Conservation (phyloP, 345 rosid species). For the Salix brachista region DNA sequence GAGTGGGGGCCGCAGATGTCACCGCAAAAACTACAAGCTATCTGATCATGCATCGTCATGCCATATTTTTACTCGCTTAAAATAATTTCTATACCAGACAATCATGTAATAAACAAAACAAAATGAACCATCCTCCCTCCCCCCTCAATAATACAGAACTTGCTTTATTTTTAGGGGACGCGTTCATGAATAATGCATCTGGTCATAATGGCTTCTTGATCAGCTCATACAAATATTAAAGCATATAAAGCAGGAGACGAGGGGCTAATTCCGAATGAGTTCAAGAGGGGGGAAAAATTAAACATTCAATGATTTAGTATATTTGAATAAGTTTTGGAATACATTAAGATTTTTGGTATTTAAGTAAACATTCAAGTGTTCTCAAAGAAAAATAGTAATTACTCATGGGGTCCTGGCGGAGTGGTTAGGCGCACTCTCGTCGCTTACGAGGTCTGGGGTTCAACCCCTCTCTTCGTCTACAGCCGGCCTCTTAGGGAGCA, state of each 20-base stretch:
- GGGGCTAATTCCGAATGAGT: neutral
- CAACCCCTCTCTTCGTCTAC: too few species aligned
- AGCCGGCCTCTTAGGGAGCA: too few species aligned
- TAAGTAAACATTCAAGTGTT: too few species aligned
- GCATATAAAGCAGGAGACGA: neutral
- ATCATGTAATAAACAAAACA: constrained; percentile 15
- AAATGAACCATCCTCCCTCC: neutral
- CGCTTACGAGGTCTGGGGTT: too few species aligned
- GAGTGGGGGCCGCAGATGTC: neutral
- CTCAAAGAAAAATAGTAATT: too few species aligned
- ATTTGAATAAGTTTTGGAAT: too few species aligned
- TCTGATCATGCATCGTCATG: neutral
- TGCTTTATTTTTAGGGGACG: neutral
- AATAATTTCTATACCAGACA: constrained; percentile 10
- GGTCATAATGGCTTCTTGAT: neutral
- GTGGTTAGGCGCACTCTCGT: too few species aligned
- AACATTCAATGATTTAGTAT: too few species aligned
- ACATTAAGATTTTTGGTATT: too few species aligned
- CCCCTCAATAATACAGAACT: neutral
- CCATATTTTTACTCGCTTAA: neutral
- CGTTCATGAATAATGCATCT: neutral
- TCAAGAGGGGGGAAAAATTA: neutral
- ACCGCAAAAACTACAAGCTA: neutral
- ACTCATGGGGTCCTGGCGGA: too few species aligned
- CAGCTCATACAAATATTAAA: neutral